phyloP scores from a whole-genome alignment of 164 flowering plant genomes.

The Aristolochia fimbriata region DNA sequence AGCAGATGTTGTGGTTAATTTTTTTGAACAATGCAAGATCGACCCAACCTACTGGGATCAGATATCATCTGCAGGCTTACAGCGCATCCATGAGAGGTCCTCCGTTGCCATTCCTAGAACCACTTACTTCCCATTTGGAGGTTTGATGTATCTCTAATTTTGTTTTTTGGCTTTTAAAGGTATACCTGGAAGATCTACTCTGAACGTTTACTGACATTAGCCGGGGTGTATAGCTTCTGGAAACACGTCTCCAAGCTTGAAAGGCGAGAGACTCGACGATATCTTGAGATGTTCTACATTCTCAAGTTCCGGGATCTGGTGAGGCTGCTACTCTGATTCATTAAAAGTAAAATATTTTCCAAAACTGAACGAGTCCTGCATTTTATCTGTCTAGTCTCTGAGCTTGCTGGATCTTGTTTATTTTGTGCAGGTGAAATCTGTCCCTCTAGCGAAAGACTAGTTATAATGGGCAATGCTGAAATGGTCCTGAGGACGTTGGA shows the following conservation, averaged over 20 bases:
- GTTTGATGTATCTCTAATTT: neutral
- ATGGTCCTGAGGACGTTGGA: too few species aligned
- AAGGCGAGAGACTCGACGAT: constrained; percentile 89
- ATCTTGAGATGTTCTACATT: constrained; percentile 96
- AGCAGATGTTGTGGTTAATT: constrained; percentile 40
- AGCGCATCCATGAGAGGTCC: constrained; percentile 70
- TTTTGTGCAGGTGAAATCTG: constrained; percentile 60
- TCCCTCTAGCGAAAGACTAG: constrained; percentile 43
- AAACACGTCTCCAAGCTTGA: constrained; percentile 92
- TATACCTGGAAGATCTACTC: constrained; percentile 96
- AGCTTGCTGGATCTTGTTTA: neutral
- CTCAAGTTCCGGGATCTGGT: constrained; percentile 87
- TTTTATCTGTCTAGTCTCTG: neutral
- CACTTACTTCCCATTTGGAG: too few species aligned
- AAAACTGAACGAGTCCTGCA: neutral
- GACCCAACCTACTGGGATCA: constrained; percentile 63
- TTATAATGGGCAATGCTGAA: neutral
- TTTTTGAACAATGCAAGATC: constrained; percentile 52
- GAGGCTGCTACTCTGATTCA: neutral
- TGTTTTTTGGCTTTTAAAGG: constrained; percentile 27
- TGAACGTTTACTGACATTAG: constrained; percentile 85
- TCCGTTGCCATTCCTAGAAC: too few species aligned
- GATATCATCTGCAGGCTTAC: constrained; percentile 55
- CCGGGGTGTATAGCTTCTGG: constrained; percentile 97
- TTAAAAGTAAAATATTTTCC: neutral